Base-by-base conservation (phyloP, 495 filamentous ascomycete species). In the Aspergillus panamensis region DNA sequence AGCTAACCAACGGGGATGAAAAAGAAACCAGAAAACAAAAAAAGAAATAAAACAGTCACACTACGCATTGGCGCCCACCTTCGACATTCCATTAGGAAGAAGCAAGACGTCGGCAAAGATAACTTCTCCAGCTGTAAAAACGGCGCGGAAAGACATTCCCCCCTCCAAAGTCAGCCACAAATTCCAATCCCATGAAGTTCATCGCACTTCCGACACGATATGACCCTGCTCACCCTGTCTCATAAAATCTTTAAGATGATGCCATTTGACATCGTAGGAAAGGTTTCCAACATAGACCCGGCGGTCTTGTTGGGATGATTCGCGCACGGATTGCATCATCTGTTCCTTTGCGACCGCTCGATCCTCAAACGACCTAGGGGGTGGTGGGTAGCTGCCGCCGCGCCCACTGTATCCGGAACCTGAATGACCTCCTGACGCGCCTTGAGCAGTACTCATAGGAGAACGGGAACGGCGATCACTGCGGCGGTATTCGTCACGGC, bases 41-140 rank as follows among this genome's bases (percentile, higher is more conserved):
- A 45, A 63, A 59, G 66, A 70, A 73, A 67, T 67, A 63, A 86
- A 83, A 86, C 87, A 91, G 84, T 85, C 89, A 86, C 84, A 84
- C 84, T 86, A 92, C 84, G 86, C 84, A 84, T 91, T 90, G 86
- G 85, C 86, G 90, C 91, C 91, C 91, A 97, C 94, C 95, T 98
- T 98, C 90, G 93, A 97, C 94, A 98, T 98, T 91, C 94, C 94
- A 86, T 98, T 98, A 72, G 95, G 95, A 91, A 98, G 92, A 76
- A 96, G 84, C 76, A 98, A 88, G 70, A 98, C 93, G 84, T 98
- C 94, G 85, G 94, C 94, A 79, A 95, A 98, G 80, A 97, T 86
- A 78, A 97, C 95, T 73, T 97, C 94, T 84, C 94, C 94, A 81
- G 94, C 94, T 98, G 74, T 68, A 69, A 59, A 49, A 43, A 53